Percentiles rank a stretch among this genome's conserved stretches.
Conservation (phyloP, 2,329 filamentous ascomycete species). For the Tympanopsis confertula region DNA sequence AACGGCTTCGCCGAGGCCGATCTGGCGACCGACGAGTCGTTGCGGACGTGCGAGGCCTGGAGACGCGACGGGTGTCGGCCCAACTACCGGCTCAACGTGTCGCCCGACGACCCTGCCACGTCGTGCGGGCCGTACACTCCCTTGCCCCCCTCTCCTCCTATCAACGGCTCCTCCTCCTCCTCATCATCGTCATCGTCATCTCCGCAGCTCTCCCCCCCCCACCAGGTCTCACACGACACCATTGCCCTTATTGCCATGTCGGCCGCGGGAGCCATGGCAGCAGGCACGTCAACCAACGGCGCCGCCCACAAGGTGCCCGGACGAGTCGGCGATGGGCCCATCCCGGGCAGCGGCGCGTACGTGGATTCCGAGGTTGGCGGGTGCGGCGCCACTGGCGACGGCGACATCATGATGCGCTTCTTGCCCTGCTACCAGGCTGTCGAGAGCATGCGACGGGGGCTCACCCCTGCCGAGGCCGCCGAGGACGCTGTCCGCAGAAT, state of each 20-base stretch:
- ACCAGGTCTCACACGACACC: slow-evolving; percentile 32
- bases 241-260: slow-evolving; percentile 38
- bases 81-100: slow-evolving; percentile 35
- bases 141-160: slow-evolving; percentile 9
- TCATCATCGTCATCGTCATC: slow-evolving; percentile 6
- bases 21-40: slow-evolving; percentile 27
- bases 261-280: slow-evolving; percentile 31
- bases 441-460: slow-evolving; percentile 35
- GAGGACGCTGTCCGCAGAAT: slow-evolving; percentile 37
- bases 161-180: slow-evolving; percentile 6
- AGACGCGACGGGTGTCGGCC: slow-evolving; percentile 28
- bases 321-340: slow-evolving; percentile 42
- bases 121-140: slow-evolving; percentile 36
- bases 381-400: slow-evolving; percentile 43
- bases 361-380: slow-evolving; percentile 40
- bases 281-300: slow-evolving; percentile 43
- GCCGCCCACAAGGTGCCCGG: slow-evolving; percentile 40
- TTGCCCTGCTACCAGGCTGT: slow-evolving; percentile 45
- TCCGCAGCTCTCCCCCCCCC: background rate
- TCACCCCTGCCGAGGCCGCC: slow-evolving; percentile 33
- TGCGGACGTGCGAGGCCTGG: slow-evolving; percentile 29
- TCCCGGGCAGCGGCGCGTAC: slow-evolving; percentile 40
- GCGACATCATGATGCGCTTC: slow-evolving; percentile 45
- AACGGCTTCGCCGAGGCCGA: slow-evolving; percentile 35
- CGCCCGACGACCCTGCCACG: slow-evolving; percentile 26